These are phyloP conservation scores for Penicillium daleae DNA, from an alignment of 495 filamentous ascomycete species.

Conservation along the genomic window DNA sequence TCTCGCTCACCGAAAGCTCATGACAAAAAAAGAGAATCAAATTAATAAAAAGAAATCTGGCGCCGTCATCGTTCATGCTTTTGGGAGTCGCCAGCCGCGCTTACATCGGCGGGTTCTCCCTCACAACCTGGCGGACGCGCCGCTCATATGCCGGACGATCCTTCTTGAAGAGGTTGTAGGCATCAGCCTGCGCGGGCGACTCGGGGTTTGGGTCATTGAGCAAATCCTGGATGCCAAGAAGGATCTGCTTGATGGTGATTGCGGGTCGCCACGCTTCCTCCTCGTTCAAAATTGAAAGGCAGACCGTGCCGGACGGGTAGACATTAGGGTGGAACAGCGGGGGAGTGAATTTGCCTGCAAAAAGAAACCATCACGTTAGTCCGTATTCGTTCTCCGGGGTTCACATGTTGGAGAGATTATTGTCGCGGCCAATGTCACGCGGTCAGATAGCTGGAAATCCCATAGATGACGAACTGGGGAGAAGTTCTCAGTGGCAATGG, in stretches of 20 bases:
- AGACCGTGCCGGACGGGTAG: constrained; percentile 97
- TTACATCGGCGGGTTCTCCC: constrained; percentile 77
- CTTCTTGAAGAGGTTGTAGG: constrained; percentile 95
- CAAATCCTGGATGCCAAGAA: constrained; percentile 93
- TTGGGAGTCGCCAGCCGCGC: background rate
- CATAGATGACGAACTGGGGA: background rate
- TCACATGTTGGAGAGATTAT: background rate
- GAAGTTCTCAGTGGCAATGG: background rate
- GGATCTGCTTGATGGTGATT: constrained; percentile 96
- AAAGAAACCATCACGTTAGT: constrained; percentile 10
- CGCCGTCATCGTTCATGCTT: constrained; percentile 8
- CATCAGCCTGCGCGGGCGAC: constrained; percentile 94
- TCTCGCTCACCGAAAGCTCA: constrained; percentile 4
- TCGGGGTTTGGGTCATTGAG: constrained; percentile 97
- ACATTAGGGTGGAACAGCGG: constrained; percentile 99
- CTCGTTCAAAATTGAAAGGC: constrained; percentile 96
- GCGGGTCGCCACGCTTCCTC: constrained; percentile 98
- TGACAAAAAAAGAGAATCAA: background rate
- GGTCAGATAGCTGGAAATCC: background rate
- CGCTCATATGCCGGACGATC: constrained; percentile 85
- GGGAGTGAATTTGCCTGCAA: constrained; percentile 89
- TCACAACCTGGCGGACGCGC: constrained; percentile 83
- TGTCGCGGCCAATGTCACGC: background rate
- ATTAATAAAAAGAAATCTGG: constrained; percentile 15
- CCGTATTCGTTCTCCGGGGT: background rate